phyloP scores from a whole-genome alignment of 2,329 filamentous ascomycete genomes.

The Neonectria faginata region DNA sequence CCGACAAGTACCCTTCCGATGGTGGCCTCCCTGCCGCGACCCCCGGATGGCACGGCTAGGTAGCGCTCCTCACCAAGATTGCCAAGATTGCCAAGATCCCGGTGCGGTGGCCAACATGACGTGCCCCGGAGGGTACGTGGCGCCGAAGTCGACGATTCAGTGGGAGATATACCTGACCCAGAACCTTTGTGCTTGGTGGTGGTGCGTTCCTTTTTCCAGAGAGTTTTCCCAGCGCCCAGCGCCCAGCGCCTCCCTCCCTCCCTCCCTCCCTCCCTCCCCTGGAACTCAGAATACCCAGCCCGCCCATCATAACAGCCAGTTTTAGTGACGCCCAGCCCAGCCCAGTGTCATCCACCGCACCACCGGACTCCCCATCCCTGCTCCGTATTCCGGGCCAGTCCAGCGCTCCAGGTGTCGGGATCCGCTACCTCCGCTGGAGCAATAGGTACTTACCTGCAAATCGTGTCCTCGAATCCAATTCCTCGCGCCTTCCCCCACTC shows the following conservation, averaged over 20 bases:
- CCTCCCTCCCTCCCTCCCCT: no score
- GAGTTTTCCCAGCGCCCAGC: constrained; percentile 3
- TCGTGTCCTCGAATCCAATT: constrained; percentile 17
- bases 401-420: not conserved
- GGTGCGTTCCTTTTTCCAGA: not conserved
- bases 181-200: not conserved
- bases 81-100: constrained; percentile 7
- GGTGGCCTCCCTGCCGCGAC: not conserved
- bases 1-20: not conserved
- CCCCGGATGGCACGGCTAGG: constrained; percentile 1
- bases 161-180: not conserved
- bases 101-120: not conserved
- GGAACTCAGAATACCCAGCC: not conserved
- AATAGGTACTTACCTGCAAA: constrained; percentile 3
- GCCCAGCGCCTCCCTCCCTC: not conserved
- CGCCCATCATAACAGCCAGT: constrained; percentile 4
- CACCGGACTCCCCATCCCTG: constrained; percentile 12
- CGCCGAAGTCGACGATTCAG: not conserved
- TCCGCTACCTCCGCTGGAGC: constrained; percentile 3
- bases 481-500: constrained; percentile 24
- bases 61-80: not conserved
- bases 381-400: constrained; percentile 17
- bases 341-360: constrained; percentile 11
- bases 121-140: not conserved
- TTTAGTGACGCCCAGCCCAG: constrained; percentile 1